Percentiles rank a stretch among this genome's conserved stretches.
Conservation (phyloP, 2,329 filamentous ascomycete genomes). For the Bretziella fagacearum region DNA sequence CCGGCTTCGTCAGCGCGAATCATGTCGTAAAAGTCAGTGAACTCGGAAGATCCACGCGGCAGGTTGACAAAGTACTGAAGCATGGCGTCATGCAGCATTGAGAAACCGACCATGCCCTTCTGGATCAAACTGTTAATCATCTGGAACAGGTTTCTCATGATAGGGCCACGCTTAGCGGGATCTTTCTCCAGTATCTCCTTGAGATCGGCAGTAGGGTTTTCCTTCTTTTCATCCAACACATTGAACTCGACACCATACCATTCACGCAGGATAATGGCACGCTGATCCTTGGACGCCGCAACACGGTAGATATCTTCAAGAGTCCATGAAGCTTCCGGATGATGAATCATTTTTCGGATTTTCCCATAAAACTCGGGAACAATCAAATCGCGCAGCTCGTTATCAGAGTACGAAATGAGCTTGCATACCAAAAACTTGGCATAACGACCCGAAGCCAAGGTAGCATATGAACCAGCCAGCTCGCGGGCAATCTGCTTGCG, state of each 20-base stretch:
- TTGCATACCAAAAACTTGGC: constrained; percentile 97
- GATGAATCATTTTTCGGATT: constrained; percentile 83
- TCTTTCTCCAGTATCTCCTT: constrained; percentile 54
- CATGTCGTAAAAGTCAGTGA: constrained; percentile 73
- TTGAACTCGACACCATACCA: constrained; percentile 95
- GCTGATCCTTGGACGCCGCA: constrained; percentile 72
- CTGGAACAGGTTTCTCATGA: constrained; percentile 70
- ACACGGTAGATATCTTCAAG: constrained; percentile 90
- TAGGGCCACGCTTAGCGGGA: constrained; percentile 71
- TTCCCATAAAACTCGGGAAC: constrained; percentile 91
- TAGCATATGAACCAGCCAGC: constrained; percentile 66
- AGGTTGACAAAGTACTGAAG: constrained; percentile 82
- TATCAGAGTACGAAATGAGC: constrained; percentile 79
- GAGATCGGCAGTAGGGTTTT: constrained; percentile 49
- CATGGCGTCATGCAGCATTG: constrained; percentile 96
- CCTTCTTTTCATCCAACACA: constrained; percentile 48
- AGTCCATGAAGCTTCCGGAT: constrained; percentile 94
- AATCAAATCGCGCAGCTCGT: constrained; percentile 72
- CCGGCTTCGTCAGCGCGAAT: constrained; percentile 84
- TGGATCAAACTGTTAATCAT: constrained; percentile 86
- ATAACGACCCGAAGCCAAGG: constrained; percentile 85
- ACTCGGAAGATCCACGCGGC: constrained; percentile 60
- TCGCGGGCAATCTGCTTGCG: constrained; percentile 74
- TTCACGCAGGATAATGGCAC: constrained; percentile 68
- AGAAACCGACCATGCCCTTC: constrained; percentile 94